These are phyloP conservation scores for Linnemannia zychae DNA, from an alignment of 192 early-diverging fungal genomes.

Conservation along the genomic window DNA sequence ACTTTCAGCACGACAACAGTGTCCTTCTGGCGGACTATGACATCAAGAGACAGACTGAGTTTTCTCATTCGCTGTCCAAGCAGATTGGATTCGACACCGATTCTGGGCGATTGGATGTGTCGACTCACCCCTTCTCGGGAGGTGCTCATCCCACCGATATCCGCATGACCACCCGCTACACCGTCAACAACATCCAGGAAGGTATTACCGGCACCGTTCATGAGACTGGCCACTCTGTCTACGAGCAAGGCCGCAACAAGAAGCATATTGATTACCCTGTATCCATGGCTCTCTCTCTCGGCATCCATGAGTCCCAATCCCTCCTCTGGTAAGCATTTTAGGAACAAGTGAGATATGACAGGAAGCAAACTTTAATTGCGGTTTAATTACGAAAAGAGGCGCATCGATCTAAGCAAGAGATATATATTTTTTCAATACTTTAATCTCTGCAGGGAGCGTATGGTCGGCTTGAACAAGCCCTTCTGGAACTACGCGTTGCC, in stretches of 20 bases:
- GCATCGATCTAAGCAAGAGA: no score
- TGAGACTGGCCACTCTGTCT: constrained; percentile 59
- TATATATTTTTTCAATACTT: constrained; percentile 9
- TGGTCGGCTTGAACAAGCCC: constrained; percentile 43
- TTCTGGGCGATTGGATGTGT: constrained; percentile 55
- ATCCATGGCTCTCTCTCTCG: constrained; percentile 37
- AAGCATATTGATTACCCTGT: constrained; percentile 37
- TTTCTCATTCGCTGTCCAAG: constrained; percentile 45
- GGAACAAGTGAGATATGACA: not conserved
- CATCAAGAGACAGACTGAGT: constrained; percentile 50
- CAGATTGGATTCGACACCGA: constrained; percentile 58
- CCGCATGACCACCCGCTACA: constrained; percentile 60
- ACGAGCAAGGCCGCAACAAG: constrained; percentile 56
- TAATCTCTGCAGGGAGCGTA: constrained; percentile 30
- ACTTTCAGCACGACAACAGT: constrained; percentile 53
- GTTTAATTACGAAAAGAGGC: no score
- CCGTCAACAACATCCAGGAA: constrained; percentile 28
- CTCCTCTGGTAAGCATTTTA: constrained; percentile 44
- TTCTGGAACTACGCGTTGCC: constrained; percentile 57
- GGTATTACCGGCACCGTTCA: constrained; percentile 54
- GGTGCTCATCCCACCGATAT: constrained; percentile 50
- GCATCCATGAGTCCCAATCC: constrained; percentile 59
- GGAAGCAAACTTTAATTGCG: no score
- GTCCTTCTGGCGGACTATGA: constrained; percentile 38
- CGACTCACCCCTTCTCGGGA: constrained; percentile 56